These are phyloP conservation scores for Erucastrum elatum DNA, from an alignment of 345 rosid genomes.

Conservation along the genomic window DNA sequence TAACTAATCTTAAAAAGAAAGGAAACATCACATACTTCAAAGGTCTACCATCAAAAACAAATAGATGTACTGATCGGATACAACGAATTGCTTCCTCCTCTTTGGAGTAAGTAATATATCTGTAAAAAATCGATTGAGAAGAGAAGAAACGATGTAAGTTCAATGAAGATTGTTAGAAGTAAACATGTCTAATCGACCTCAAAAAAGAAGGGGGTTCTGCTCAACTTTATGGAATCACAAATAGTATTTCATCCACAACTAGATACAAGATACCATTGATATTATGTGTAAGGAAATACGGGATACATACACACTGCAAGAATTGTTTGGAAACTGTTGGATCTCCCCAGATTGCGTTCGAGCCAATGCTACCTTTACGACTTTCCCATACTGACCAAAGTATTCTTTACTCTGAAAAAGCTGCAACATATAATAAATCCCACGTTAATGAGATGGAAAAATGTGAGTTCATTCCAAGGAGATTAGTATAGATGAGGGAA, in stretches of 20 bases:
- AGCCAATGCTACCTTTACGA: slow-evolving; percentile 85
- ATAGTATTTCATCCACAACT: neutral
- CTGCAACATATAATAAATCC: slow-evolving; percentile 43
- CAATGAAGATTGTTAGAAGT: slow-evolving; percentile 10
- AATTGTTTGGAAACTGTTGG: slow-evolving; percentile 85
- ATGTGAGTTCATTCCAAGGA: slow-evolving; percentile 11
- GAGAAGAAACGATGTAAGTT: slow-evolving; percentile 11
- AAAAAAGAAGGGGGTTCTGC: neutral
- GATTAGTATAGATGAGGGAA: slow-evolving; percentile 7
- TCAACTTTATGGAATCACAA: slow-evolving; percentile 8
- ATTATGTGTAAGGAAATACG: neutral
- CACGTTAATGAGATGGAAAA: slow-evolving; percentile 7
- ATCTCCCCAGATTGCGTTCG: slow-evolving; percentile 81
- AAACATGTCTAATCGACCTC: slow-evolving; percentile 22
- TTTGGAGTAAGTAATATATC: slow-evolving; percentile 84
- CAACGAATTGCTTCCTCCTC: slow-evolving; percentile 98
- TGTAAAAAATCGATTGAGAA: slow-evolving; percentile 26
- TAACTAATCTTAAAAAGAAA: slow-evolving; percentile 8
- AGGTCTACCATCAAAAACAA: slow-evolving; percentile 77
- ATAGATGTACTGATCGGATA: slow-evolving; percentile 91
- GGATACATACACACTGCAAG: slow-evolving; percentile 88
- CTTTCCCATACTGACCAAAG: slow-evolving; percentile 96
- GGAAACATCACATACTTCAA: slow-evolving; percentile 54
- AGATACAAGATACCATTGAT: slow-evolving; percentile 13
- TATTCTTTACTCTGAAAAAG: slow-evolving; percentile 75